Evolutionary conservation across 257 asterid species (phyloP).

Genomic region (Plantago major): DNA sequence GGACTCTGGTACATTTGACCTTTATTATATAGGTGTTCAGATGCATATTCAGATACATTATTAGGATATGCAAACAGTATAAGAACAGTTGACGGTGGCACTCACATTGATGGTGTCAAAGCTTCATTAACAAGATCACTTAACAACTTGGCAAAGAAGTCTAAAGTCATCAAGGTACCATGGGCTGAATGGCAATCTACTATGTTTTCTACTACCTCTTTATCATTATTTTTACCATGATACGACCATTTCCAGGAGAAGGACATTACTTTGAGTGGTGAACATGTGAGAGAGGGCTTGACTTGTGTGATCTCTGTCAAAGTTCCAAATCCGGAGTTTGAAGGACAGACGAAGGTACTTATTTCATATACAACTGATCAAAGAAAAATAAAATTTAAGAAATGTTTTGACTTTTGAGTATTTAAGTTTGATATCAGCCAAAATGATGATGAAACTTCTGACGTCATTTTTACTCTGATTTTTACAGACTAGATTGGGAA

Average conservation of each 20-base stretch:
- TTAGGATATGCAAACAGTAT: constrained; percentile 98
- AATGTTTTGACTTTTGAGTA: neutral
- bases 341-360: constrained; percentile 95
- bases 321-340: constrained; percentile 94
- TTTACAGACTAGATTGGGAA: constrained; percentile 91
- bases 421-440: neutral
- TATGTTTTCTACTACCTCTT: constrained; percentile 7
- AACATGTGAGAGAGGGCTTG: constrained; percentile 96
- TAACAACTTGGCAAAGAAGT: constrained; percentile 85
- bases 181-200: neutral
- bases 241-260: constrained; percentile 56
- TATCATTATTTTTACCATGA: constrained; percentile 11
- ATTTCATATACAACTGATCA: neutral
- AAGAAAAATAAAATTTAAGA: no score
- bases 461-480: constrained; percentile 5
- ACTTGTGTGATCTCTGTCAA: constrained; percentile 93
- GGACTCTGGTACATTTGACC: constrained; percentile 1
- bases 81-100: constrained; percentile 95
- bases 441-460: neutral
- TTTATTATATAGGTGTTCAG: constrained; percentile 72
- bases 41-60: constrained; percentile 85
- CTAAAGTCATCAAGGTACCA: constrained; percentile 77
- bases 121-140: constrained; percentile 85
- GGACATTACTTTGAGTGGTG: constrained; percentile 86
- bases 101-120: constrained; percentile 94